These are phyloP conservation scores for Fusarium oligoseptatum DNA, from an alignment of 2,329 filamentous ascomycete genomes.

Conservation along the genomic window DNA sequence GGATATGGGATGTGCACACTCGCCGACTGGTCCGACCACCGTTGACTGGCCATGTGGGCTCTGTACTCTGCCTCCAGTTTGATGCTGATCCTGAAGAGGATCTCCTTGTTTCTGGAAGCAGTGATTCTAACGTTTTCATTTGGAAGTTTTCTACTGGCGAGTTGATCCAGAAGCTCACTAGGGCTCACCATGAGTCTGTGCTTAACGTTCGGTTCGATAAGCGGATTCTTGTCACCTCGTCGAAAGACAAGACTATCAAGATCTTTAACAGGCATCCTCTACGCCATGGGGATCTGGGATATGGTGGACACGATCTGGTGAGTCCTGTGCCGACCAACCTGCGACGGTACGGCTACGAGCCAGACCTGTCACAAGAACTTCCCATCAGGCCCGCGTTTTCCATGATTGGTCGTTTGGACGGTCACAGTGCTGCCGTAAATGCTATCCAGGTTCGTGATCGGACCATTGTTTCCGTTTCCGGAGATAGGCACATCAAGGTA, in stretches of 20 bases:
- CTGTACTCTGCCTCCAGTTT: constrained; percentile 95
- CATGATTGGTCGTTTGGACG: constrained; percentile 82
- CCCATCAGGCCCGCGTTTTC: constrained; percentile 75
- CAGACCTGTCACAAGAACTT: constrained; percentile 60
- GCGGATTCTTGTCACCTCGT: constrained; percentile 93
- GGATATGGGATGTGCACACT: constrained; percentile 90
- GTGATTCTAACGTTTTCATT: constrained; percentile 89
- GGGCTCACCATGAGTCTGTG: constrained; percentile 90
- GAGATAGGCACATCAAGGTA: constrained; percentile 92
- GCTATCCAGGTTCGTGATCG: constrained; percentile 90
- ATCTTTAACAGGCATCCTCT: constrained; percentile 88
- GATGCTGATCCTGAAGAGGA: constrained; percentile 90
- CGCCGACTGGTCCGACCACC: constrained; percentile 82
- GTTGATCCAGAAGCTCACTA: constrained; percentile 79
- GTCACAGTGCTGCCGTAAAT: constrained; percentile 93
- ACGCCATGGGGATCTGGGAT: constrained; percentile 70
- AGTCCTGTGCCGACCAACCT: constrained; percentile 66
- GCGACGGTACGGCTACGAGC: constrained; percentile 68
- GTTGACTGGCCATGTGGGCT: constrained; percentile 82
- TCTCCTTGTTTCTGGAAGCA: constrained; percentile 94
- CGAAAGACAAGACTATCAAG: constrained; percentile 97
- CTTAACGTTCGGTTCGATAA: constrained; percentile 94
- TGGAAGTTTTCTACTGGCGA: constrained; percentile 95
- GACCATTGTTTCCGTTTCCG: constrained; percentile 94
- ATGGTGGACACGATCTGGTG: constrained; percentile 58